Conservation (phyloP, 2,329 filamentous ascomycete genomes). For the Boeremia lycopersici region DNA sequence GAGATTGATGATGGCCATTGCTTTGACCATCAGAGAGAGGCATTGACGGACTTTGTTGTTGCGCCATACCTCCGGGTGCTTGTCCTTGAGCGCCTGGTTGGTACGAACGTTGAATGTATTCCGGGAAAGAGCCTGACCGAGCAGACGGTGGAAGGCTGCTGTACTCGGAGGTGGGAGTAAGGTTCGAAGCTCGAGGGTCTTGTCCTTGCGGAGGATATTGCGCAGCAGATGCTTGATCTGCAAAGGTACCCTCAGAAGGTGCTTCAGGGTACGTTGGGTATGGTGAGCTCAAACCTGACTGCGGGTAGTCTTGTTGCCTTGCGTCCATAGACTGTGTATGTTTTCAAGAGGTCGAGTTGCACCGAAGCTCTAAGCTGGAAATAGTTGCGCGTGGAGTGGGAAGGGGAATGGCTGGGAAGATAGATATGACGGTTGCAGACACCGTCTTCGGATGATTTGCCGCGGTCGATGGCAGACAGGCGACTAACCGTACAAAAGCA, state of each 20-base stretch:
- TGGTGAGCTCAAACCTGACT: conserved; percentile 62
- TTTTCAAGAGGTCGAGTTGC: conserved; percentile 34
- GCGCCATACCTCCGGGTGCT: conserved; percentile 91
- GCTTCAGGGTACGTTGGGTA: conserved; percentile 60
- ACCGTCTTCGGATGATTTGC: conserved; percentile 47
- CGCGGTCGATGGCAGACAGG: conserved; percentile 42
- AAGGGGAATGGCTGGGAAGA: conserved; percentile 55
- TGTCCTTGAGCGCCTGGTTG: conserved; percentile 74
- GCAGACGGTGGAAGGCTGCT: conserved; percentile 75
- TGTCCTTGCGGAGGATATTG: conserved; percentile 79
- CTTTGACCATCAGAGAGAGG: conserved; percentile 79
- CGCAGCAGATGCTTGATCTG: conserved; percentile 94
- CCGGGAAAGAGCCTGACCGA: conserved; percentile 83
- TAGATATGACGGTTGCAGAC: conserved; percentile 55
- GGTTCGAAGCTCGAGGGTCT: conserved; percentile 75
- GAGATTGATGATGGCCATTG: conserved; percentile 69
- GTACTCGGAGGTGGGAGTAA: conserved; percentile 91
- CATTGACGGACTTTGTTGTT: conserved; percentile 98
- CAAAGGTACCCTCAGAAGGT: conserved; percentile 81
- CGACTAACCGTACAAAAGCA: conserved; percentile 36
- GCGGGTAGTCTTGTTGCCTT: conserved; percentile 59
- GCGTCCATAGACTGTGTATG: conserved; percentile 59
- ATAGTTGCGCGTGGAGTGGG: conserved; percentile 46
- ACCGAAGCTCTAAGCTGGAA: conserved; percentile 48
- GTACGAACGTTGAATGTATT: conserved; percentile 84